phyloP scores from a whole-genome alignment of 202 grass and related monocot species.

The Carex sylvatica region DNA sequence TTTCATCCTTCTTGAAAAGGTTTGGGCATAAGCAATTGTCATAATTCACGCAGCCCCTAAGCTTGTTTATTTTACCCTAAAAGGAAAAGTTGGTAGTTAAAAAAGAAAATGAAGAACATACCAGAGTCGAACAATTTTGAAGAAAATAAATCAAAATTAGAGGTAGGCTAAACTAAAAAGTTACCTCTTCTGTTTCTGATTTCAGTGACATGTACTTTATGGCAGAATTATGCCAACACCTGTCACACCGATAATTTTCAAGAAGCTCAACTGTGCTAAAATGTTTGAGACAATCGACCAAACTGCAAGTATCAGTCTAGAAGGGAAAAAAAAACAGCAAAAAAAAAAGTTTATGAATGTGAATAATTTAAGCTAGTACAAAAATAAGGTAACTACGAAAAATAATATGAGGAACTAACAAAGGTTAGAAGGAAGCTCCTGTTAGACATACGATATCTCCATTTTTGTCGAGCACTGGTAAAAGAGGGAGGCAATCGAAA shows the following conservation, averaged over 20 bases:
- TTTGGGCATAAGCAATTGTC: slow-evolving; percentile 60
- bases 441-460: slow-evolving; percentile 72
- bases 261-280: slow-evolving; percentile 74
- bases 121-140: neutral
- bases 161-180: slow-evolving; percentile 18
- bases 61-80: slow-evolving; percentile 67
- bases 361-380: slow-evolving; percentile 16
- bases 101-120: neutral
- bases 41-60: slow-evolving; percentile 55
- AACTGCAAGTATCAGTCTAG: slow-evolving; percentile 65
- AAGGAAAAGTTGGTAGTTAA: slow-evolving; percentile 24
- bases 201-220: slow-evolving; percentile 56
- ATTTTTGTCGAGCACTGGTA: slow-evolving; percentile 55
- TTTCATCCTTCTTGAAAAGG: slow-evolving; percentile 56
- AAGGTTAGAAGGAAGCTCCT: slow-evolving; percentile 37
- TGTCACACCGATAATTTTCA: slow-evolving; percentile 70
- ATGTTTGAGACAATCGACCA: slow-evolving; percentile 70
- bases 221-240: slow-evolving; percentile 85
- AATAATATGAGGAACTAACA: slow-evolving; percentile 38
- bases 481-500: slow-evolving; percentile 73
- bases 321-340: slow-evolving; percentile 25
- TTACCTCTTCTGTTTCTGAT: slow-evolving; percentile 60
- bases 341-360: slow-evolving; percentile 28
- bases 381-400: slow-evolving; percentile 7
- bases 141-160: slow-evolving; percentile 32